phyloP scores from a whole-genome alignment of 192 early-diverging fungal genomes.

The Coemansia sp. region DNA sequence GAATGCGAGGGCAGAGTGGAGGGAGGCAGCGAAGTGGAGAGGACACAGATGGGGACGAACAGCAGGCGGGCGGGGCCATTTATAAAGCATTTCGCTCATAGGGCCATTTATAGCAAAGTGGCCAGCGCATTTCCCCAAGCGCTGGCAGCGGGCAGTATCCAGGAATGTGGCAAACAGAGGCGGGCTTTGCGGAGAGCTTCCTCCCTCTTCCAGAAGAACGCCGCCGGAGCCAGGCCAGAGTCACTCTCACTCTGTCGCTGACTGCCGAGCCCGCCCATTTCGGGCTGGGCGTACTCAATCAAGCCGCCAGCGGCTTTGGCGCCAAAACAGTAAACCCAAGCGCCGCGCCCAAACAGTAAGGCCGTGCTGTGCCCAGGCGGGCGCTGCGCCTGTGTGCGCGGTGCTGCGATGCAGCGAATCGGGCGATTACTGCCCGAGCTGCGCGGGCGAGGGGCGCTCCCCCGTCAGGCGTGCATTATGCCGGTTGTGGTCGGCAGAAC shows the following conservation, averaged over 20 bases:
- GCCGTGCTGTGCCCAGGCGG: not conserved
- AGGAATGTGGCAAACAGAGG: slow-evolving; percentile 21
- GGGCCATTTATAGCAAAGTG: too few relatives aligned
- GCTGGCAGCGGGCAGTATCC: slow-evolving; percentile 14
- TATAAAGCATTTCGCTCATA: not conserved
- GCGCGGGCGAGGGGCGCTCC: slow-evolving; percentile 6
- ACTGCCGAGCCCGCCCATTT: slow-evolving; percentile 1
- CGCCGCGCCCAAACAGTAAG: slow-evolving; percentile 5
- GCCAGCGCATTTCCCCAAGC: not conserved
- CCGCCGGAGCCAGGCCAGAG: too few relatives aligned
- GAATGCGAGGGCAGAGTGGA: slow-evolving; percentile 14
- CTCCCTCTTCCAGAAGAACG: not conserved
- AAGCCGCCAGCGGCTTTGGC: slow-evolving; percentile 8
- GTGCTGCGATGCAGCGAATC: slow-evolving; percentile 4
- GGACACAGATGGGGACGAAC: slow-evolving; percentile 5
- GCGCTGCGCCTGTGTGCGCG: slow-evolving; percentile 1
- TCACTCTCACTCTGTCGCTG: not conserved
- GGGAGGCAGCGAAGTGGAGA: slow-evolving; percentile 10
- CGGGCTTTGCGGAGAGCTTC: slow-evolving; percentile 1
- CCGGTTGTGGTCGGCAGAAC: slow-evolving; percentile 5
- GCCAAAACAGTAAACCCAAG: slow-evolving; percentile 5
- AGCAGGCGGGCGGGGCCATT: not conserved
- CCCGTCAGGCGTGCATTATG: not conserved
- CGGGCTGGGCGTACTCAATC: not conserved
- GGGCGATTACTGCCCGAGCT: slow-evolving; percentile 5